phyloP scores from a whole-genome alignment of 139 green algal species.

The Chlamydomonas sphaeroides region DNA sequence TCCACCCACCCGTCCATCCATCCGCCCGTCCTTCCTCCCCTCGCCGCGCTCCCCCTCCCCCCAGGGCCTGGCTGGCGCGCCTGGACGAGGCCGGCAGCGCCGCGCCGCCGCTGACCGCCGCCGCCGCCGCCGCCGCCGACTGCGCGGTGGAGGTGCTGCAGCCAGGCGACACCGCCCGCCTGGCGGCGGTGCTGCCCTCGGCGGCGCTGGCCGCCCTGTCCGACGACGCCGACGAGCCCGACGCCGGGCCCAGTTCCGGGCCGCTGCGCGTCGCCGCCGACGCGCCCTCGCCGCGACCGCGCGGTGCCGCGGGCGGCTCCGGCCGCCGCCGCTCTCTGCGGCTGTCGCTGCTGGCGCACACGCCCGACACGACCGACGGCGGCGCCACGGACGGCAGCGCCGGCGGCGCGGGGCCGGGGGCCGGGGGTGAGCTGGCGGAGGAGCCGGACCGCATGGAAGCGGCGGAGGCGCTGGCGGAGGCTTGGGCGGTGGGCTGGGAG shows the following conservation, averaged over 20 bases:
- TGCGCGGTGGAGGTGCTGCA: conserved; percentile 27
- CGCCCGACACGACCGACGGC: background rate
- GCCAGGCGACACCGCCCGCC: conserved; percentile 25
- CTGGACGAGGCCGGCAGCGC: conserved; percentile 1
- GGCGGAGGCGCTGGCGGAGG: conserved; percentile 35
- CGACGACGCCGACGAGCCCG: background rate
- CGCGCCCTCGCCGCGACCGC: too few relatives aligned
- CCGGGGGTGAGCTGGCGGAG: conserved; percentile 15
- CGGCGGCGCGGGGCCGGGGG: background rate
- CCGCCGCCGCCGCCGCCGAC: conserved; percentile 5
- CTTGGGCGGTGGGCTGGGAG: conserved; percentile 43
- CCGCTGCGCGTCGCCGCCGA: too few relatives aligned
- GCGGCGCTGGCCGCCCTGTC: background rate
- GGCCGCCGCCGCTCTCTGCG: too few relatives aligned
- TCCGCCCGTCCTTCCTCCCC: too few relatives aligned
- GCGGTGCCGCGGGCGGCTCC: background rate
- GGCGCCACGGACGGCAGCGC: background rate
- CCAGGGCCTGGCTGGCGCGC: conserved; percentile 38
- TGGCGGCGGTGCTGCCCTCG: conserved; percentile 11
- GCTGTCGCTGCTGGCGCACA: too few relatives aligned
- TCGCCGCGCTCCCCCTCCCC: background rate
- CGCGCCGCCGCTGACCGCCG: conserved; percentile 1
- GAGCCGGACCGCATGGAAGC: conserved; percentile 45
- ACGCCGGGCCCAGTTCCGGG: too few relatives aligned
- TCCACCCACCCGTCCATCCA: too few relatives aligned